phyloP scores from a whole-genome alignment of 768 basidiomycete species.

The Rhizopogon salebrosus region DNA sequence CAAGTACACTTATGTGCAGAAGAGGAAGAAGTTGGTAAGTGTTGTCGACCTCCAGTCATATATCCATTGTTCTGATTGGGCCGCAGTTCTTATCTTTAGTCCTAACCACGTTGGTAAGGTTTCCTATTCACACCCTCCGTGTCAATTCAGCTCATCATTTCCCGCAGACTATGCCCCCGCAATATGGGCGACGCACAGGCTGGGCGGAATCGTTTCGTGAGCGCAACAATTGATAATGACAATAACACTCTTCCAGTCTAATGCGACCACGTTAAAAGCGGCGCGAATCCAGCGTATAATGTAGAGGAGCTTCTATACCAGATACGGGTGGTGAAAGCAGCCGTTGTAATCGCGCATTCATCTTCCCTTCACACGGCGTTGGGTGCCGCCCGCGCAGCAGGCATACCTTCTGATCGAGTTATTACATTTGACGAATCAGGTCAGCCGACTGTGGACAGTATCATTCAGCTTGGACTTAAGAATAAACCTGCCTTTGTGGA shows the following conservation, averaged over 20 bases:
- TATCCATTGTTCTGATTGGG: neutral
- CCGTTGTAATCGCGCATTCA: slow-evolving; percentile 28
- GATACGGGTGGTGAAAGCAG: slow-evolving; percentile 20
- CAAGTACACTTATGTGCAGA: slow-evolving; percentile 23
- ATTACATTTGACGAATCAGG: slow-evolving; percentile 18
- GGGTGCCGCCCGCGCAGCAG: slow-evolving; percentile 22
- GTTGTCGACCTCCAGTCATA: neutral
- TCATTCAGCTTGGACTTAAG: slow-evolving; percentile 41
- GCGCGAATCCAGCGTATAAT: slow-evolving; percentile 33
- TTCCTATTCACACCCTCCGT: neutral
- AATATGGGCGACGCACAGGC: slow-evolving; percentile 55
- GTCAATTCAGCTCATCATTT: slow-evolving; percentile 1
- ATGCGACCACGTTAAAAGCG: slow-evolving; percentile 9
- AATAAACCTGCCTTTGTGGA: slow-evolving; percentile 38
- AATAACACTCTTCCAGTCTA: neutral
- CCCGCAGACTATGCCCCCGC: slow-evolving; percentile 46
- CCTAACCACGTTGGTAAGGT: slow-evolving; percentile 56
- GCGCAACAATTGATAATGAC: slow-evolving; percentile 14
- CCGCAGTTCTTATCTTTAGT: slow-evolving; percentile 57
- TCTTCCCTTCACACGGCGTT: slow-evolving; percentile 22
- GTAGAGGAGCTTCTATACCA: slow-evolving; percentile 29
- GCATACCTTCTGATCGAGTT: slow-evolving; percentile 25
- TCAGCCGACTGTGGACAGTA: slow-evolving; percentile 35
- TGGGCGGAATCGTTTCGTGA: slow-evolving; percentile 60
- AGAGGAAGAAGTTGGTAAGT: slow-evolving; percentile 48